Evolutionary conservation across 2,329 filamentous ascomycete genomes (phyloP).

Genomic region (Bipolaris victoriae): DNA sequence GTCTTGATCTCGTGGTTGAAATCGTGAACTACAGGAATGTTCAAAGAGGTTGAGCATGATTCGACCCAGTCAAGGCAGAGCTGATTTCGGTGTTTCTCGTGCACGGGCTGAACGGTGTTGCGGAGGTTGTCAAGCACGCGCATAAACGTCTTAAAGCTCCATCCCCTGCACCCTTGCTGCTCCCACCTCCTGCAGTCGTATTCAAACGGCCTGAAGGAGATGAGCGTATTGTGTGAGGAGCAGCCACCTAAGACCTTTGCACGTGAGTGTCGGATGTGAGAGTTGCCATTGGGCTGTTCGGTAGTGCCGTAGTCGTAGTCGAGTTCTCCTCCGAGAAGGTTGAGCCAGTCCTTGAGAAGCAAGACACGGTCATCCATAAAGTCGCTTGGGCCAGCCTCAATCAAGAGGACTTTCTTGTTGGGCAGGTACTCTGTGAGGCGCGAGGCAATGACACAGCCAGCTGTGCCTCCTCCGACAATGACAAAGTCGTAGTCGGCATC

Average conservation of each 20-base stretch:
- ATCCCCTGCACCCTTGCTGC: constrained; percentile 78
- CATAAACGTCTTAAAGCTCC: constrained; percentile 85
- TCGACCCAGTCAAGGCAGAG: constrained; percentile 89
- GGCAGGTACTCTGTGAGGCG: constrained; percentile 83
- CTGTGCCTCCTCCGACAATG: constrained; percentile 83
- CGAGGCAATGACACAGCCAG: constrained; percentile 82
- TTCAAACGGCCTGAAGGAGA: constrained; percentile 89
- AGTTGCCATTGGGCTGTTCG: constrained; percentile 91
- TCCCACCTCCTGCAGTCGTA: constrained; percentile 89
- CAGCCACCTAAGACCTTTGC: constrained; percentile 92
- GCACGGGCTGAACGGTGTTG: constrained; percentile 89
- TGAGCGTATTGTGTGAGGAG: constrained; percentile 92
- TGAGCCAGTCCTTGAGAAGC: constrained; percentile 85
- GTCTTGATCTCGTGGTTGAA: constrained; percentile 84
- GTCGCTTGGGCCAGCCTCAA: constrained; percentile 89
- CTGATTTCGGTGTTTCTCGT: constrained; percentile 84
- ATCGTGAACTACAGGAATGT: constrained; percentile 81
- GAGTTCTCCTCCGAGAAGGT: constrained; percentile 79
- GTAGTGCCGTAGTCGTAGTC: constrained; percentile 92
- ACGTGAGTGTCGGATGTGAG: constrained; percentile 87
- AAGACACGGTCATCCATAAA: constrained; percentile 87
- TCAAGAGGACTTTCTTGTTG: constrained; percentile 77
- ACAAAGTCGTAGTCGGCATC: constrained; percentile 78
- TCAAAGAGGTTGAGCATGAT: constrained; percentile 76
- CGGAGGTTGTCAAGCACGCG: constrained; percentile 81